Evolutionary conservation across 768 basidiomycete genomes (phyloP).

Genomic region (Mycena kentingensis): DNA sequence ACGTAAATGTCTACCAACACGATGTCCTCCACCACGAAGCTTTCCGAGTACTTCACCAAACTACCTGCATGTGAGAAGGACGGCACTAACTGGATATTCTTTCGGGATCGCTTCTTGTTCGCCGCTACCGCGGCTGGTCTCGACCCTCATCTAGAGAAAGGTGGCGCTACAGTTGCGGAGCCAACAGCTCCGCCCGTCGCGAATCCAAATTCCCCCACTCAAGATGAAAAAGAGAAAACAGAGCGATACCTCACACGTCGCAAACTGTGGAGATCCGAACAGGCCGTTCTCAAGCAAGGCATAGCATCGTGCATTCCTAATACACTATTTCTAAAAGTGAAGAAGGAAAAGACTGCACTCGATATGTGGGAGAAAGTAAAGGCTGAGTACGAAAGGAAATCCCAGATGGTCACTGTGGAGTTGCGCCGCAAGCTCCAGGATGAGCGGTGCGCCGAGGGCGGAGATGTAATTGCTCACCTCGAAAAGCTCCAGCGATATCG

Average conservation of each 20-base stretch:
- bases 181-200: background rate
- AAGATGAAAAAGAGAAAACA: conserved; percentile 23
- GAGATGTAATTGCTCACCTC: conserved; percentile 28
- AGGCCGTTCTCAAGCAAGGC: conserved; percentile 25
- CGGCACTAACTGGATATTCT: conserved; percentile 26
- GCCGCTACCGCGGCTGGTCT: conserved; percentile 14
- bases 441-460: conserved; percentile 23
- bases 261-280: conserved; percentile 13
- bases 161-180: conserved; percentile 28
- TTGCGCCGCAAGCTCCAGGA: conserved; percentile 25
- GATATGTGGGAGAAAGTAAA: conserved; percentile 25
- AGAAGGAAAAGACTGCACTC: background rate
- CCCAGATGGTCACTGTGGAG: conserved; percentile 25
- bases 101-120: conserved; percentile 14
- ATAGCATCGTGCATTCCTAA: conserved; percentile 25
- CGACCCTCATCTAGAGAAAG: conserved; percentile 10
- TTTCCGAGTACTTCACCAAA: conserved; percentile 3
- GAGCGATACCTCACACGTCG: conserved; percentile 10
- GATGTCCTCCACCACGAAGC: conserved; percentile 1
- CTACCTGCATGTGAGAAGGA: conserved; percentile 20
- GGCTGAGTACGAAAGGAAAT: conserved; percentile 23
- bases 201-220: conserved; percentile 7
- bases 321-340: conserved; percentile 25
- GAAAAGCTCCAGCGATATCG: conserved; percentile 14
- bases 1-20: background rate